Evolutionary conservation across 1,284 basidiomycete species (phyloP).

Genomic region (Sanghuangporus baumii): DNA sequence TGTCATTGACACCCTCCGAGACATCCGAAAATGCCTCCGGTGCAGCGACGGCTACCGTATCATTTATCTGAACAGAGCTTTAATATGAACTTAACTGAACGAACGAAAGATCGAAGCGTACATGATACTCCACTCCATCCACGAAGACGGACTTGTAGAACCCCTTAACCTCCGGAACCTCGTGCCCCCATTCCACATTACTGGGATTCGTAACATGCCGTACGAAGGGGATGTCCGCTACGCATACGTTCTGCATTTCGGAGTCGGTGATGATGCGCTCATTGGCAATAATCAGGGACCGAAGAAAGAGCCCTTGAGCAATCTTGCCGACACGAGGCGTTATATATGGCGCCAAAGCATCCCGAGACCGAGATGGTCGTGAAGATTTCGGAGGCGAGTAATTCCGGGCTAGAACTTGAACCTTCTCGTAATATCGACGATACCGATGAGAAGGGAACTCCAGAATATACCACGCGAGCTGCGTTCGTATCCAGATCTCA

Average conservation of each 20-base stretch:
- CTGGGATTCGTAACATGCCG: constrained; percentile 42
- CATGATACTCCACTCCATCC: constrained; percentile 50
- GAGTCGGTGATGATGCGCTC: constrained; percentile 7
- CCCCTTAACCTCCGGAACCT: constrained; percentile 17
- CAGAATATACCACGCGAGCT: constrained; percentile 60
- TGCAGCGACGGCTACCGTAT: constrained; percentile 48
- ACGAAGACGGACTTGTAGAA: constrained; percentile 43
- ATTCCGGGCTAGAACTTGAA: background rate
- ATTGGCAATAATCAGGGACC: constrained; percentile 35
- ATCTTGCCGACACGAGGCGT: constrained; percentile 44
- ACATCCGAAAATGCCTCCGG: background rate
- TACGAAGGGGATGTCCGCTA: constrained; percentile 23
- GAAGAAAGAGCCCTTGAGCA: constrained; percentile 42
- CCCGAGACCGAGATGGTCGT: background rate
- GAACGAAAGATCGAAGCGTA: constrained; percentile 25
- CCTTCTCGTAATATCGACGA: background rate
- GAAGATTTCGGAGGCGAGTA: background rate
- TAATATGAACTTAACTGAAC: background rate
- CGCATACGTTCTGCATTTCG: constrained; percentile 22
- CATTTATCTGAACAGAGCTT: constrained; percentile 40
- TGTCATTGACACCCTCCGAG: constrained; percentile 3
- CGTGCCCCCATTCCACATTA: constrained; percentile 43
- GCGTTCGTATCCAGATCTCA: constrained; percentile 37
- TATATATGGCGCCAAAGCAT: constrained; percentile 33
- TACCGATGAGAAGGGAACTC: constrained; percentile 29